Evolutionary conservation across 2,329 filamentous ascomycete species (phyloP), one percentile per base, ranked within the genome.

Genomic region (Sporothrix inflata): DNA sequence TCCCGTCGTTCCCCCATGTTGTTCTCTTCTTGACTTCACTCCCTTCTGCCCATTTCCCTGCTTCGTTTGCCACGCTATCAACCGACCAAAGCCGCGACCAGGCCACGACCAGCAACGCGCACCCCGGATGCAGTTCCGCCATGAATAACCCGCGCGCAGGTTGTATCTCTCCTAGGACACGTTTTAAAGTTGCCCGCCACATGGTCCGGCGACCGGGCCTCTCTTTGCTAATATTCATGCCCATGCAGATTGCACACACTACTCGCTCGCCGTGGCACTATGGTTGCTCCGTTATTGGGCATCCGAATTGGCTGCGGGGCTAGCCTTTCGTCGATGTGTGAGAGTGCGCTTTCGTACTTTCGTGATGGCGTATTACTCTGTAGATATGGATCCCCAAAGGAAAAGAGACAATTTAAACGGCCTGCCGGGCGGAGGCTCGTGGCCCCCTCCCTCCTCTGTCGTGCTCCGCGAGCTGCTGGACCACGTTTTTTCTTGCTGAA

Each of bases 91-190:
- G 55, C 34, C 19, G 1, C 11, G 55, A 30, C 55, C 40, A 27
- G 12, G 21, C 38, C 24, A 34, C 61, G 21, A 19, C 40, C 24
- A 66, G 12, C 60, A 65, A 45, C 60, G 40, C 60, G n/a, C n/a
- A 27, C 24, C 65, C 30, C 24, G 65, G 27, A 68, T 68, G 65
- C 65, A 51, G 21, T 38, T 38, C 65, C 24, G 27, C n/a, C 27
- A 38, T 11, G 7, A 53, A 19, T 4, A 67, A 3, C 19, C 42
- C 14, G 42, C 27, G 45, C 27, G 65, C 65, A 51, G 24, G 65
- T 53, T 68, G 65, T 53, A 38, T 68, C 65, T 40, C 65, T 68
- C 27, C 65, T 38, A 12, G 65, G 65, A 38, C 45, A 68, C 21
- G 45, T 16, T 57, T 69, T n/a, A 57, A 24, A 69, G 47, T n/a